Evolutionary conservation across 2,329 filamentous ascomycete species (phyloP), one percentile per base, ranked within the genome.

Genomic region (Cytospora chrysosperma): DNA sequence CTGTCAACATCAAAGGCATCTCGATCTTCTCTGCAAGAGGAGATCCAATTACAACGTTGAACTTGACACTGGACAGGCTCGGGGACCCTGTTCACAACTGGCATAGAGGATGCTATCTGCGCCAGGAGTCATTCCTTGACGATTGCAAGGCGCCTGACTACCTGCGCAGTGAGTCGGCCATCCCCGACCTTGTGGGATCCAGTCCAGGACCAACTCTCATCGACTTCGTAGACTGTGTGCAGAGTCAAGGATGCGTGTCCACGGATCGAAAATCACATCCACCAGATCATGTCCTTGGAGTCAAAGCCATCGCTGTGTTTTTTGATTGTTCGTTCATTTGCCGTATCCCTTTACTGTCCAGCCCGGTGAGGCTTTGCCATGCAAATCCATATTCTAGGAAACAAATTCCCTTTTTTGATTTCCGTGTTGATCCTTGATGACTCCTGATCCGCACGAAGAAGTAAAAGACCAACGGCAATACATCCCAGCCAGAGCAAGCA

Each of bases 331-430:
- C 59, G 79, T 81, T 81, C 78, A 80, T 82, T 81, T 78, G 79
- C 80, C 77, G 78, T 79, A 76, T 78, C 77, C 76, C 76, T 77
- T 79, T 78, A 79, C 76, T 81, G 76, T 75, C 73, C 72, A 73
- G 71, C 78, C 79, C 77, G 78, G 71, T 69, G 69, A 68, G 69
- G 69, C 69, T 56, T 78, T 77, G 75, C 78, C 80, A 80, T 81
- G 79, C 77, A 81, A 79, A 79, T 81, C 79, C 78, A 70, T 68
- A 66, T 74, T 72, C 72, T 70, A 72, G 72, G 76, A 77, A 74
- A 75, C 74, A 76, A 73, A 76, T 76, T 76, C 70, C 69, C 49
- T 56, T 67, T 67, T 71, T 73, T 70, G 66, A 65, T 61, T 66
- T 65, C 66, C 62, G 61, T 65, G 69, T 65, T 59, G 63, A 59